phyloP scores from a whole-genome alignment of 768 basidiomycete species.

The Mycena amicta region DNA sequence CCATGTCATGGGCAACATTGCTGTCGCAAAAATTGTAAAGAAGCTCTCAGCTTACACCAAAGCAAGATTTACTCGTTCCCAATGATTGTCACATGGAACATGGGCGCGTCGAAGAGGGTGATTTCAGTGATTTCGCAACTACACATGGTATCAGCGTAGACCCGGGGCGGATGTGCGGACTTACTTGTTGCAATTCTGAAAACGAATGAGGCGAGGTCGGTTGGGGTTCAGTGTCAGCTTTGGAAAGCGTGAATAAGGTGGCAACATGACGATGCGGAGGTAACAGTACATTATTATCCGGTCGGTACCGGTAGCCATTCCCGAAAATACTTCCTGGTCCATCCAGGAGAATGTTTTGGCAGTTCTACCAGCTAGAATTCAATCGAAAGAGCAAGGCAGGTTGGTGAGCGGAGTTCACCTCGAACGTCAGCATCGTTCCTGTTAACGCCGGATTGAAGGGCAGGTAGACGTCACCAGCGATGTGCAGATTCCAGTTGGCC shows the following conservation, averaged over 20 bases:
- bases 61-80: conserved; percentile 13
- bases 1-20: conserved; percentile 28
- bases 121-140: conserved; percentile 25
- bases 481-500: conserved; percentile 27
- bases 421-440: conserved; percentile 28
- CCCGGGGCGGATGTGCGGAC: not conserved
- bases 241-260: not conserved
- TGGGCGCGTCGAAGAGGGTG: conserved; percentile 24
- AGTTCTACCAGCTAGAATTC: conserved; percentile 23
- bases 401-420: conserved; percentile 9
- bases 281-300: conserved; percentile 20
- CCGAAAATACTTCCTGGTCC: conserved; percentile 28
- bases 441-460: conserved; percentile 23
- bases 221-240: conserved; percentile 23
- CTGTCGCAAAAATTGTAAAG: conserved; percentile 7
- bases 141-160: not conserved
- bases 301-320: conserved; percentile 27
- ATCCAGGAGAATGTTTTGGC: conserved; percentile 24
- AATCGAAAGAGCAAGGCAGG: too few species aligned
- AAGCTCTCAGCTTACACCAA: not conserved
- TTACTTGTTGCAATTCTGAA: conserved; percentile 29
- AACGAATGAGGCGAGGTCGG: conserved; percentile 29
- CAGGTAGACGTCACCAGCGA: conserved; percentile 24
- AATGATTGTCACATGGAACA: conserved; percentile 30
- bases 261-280: not conserved